Evolutionary conservation across 202 grass and related monocot species (phyloP).

Genomic region (Elaeis oleifera): DNA sequence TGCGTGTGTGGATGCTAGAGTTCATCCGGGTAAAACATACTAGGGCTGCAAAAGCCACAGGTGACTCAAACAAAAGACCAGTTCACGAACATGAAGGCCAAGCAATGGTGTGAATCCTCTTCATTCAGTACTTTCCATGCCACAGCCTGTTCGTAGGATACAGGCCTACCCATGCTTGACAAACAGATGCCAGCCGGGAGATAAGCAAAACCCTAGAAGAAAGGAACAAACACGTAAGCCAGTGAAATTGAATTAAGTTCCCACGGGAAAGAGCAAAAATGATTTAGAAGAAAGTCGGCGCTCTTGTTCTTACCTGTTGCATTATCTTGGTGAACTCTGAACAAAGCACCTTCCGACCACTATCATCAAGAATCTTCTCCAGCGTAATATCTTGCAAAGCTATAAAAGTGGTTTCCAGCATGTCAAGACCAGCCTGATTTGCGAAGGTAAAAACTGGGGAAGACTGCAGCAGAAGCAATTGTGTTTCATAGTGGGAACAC

Average conservation of each 20-base stretch:
- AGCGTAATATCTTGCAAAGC: constrained; percentile 81
- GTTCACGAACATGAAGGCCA: constrained; percentile 84
- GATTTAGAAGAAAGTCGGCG: too few species aligned
- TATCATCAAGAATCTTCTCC: constrained; percentile 57
- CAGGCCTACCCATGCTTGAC: constrained; percentile 84
- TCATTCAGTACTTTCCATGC: constrained; percentile 83
- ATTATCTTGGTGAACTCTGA: constrained; percentile 72
- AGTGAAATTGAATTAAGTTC: too few species aligned
- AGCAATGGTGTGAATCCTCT: constrained; percentile 57
- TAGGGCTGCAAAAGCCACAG: background rate
- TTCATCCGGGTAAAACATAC: too few species aligned
- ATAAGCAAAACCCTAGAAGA: constrained; percentile 50
- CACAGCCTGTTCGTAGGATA: constrained; percentile 58
- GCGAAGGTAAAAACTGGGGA: constrained; percentile 70
- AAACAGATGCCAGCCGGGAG: constrained; percentile 51
- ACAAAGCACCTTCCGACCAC: constrained; percentile 47
- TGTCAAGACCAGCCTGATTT: constrained; percentile 79
- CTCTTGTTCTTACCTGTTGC: constrained; percentile 50
- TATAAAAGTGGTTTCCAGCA: constrained; percentile 76
- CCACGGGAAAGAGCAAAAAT: too few species aligned
- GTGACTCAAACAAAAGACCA: constrained; percentile 77
- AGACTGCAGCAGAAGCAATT: constrained; percentile 25
- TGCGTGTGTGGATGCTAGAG: too few species aligned
- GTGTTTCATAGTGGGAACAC: background rate
- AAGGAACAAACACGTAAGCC: background rate